Percentiles rank a stretch among this genome's conserved stretches.
phyloP scores from a whole-genome alignment of 2,329 filamentous ascomycete species.

The Pseudopyrenochaeta lycopersici region DNA sequence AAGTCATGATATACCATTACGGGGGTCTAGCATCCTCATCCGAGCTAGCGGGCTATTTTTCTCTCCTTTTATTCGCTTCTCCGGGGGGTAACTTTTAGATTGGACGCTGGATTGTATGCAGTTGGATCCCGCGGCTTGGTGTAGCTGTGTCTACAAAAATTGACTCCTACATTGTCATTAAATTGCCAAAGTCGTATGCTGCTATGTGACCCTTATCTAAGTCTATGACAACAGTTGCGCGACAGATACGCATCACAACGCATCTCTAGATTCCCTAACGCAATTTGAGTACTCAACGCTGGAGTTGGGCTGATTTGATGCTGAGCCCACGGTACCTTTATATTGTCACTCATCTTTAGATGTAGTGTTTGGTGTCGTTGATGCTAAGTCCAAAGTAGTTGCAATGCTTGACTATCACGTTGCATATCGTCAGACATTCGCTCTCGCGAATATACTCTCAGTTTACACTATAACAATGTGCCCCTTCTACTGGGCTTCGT shows the following conservation, averaged over 20 bases:
- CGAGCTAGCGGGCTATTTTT: slow-evolving; percentile 27
- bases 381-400: not conserved
- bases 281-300: no score
- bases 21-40: slow-evolving; percentile 21
- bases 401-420: no score
- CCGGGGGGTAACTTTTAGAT: slow-evolving; percentile 1
- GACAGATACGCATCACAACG: slow-evolving; percentile 6
- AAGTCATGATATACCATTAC: slow-evolving; percentile 46
- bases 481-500: no score
- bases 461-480: not conserved
- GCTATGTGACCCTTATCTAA: not conserved
- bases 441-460: no score
- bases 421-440: no score
- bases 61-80: slow-evolving; percentile 31
- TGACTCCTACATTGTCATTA: slow-evolving; percentile 5
- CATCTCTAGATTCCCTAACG: not conserved
- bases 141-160: slow-evolving; percentile 8
- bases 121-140: slow-evolving; percentile 11
- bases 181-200: not conserved
- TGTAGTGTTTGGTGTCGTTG: not conserved
- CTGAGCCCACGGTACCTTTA: no score
- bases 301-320: no score
- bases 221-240: not conserved
- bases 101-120: slow-evolving; percentile 7
- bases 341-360: no score